phyloP scores from a whole-genome alignment of 306 rosid genomes.

The Rubus idaeus region DNA sequence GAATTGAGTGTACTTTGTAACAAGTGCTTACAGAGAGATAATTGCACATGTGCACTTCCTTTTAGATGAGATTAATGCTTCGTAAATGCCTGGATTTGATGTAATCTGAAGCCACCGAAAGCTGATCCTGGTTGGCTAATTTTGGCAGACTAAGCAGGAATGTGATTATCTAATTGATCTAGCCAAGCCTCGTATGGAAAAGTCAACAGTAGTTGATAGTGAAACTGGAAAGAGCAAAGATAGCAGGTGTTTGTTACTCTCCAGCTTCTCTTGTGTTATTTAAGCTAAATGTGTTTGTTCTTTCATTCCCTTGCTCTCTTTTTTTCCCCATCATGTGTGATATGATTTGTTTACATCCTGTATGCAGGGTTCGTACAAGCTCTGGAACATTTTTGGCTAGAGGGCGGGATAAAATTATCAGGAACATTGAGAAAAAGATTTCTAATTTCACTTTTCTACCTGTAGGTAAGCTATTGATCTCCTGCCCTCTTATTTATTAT shows the following conservation, averaged over 20 bases:
- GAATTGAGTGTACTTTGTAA: not conserved
- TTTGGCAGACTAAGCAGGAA: slow-evolving; percentile 75
- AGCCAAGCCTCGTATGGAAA: slow-evolving; percentile 80
- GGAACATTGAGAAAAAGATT: slow-evolving; percentile 78
- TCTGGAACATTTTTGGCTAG: slow-evolving; percentile 89
- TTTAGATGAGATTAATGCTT: not conserved
- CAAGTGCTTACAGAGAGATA: not conserved
- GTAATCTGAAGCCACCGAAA: slow-evolving; percentile 14
- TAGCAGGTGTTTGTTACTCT: slow-evolving; percentile 71
- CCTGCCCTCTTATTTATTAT: not conserved
- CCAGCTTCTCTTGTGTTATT: slow-evolving; percentile 12
- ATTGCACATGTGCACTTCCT: not conserved
- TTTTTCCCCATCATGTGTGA: not conserved
- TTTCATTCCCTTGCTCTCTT: slow-evolving; percentile 1
- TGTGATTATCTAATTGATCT: slow-evolving; percentile 75
- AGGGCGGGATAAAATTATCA: slow-evolving; percentile 83
- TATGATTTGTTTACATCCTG: not conserved
- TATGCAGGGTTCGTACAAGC: slow-evolving; percentile 86
- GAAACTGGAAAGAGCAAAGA: slow-evolving; percentile 95
- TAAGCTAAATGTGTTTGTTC: slow-evolving; percentile 12
- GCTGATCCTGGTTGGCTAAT: slow-evolving; percentile 39
- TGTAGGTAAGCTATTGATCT: slow-evolving; percentile 49
- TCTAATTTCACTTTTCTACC: slow-evolving; percentile 90
- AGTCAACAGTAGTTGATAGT: slow-evolving; percentile 87
- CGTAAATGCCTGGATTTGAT: not conserved